Evolutionary conservation across 1,284 basidiomycete species (phyloP).

Genomic region (Apiotrichum akiyoshidainum): DNA sequence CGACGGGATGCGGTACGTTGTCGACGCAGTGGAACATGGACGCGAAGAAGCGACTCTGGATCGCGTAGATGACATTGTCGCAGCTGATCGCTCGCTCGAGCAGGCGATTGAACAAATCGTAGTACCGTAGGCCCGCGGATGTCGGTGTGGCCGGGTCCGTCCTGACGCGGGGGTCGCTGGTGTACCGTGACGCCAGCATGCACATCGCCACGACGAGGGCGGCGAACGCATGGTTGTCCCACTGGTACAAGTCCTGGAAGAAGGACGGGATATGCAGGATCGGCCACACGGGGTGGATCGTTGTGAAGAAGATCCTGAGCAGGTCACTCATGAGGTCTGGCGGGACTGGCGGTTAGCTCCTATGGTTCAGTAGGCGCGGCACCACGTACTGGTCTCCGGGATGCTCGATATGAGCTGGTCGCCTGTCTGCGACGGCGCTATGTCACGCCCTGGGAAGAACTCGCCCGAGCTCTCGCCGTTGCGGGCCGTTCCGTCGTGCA

Average conservation of each 20-base stretch:
- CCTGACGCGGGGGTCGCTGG: slow-evolving; percentile 8
- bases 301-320: slow-evolving; percentile 17
- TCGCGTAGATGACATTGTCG: slow-evolving; percentile 21
- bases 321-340: slow-evolving; percentile 15
- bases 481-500: slow-evolving; percentile 4
- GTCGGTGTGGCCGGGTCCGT: slow-evolving; percentile 14
- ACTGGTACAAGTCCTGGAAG: slow-evolving; percentile 12
- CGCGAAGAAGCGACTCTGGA: slow-evolving; percentile 21
- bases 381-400: slow-evolving; percentile 6
- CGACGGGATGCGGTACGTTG: slow-evolving; percentile 22
- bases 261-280: slow-evolving; percentile 22
- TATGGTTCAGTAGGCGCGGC: background rate
- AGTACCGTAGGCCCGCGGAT: slow-evolving; percentile 16
- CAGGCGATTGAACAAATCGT: slow-evolving; percentile 17
- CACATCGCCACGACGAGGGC: slow-evolving; percentile 19
- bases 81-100: slow-evolving; percentile 16
- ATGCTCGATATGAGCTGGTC: slow-evolving; percentile 10
- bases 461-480: slow-evolving; percentile 2
- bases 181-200: slow-evolving; percentile 18
- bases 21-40: slow-evolving; percentile 24
- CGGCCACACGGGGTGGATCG: slow-evolving; percentile 22
- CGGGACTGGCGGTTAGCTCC: slow-evolving; percentile 5
- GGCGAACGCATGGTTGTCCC: slow-evolving; percentile 12
- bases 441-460: slow-evolving; percentile 15
- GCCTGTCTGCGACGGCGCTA: slow-evolving; percentile 4